Evolutionary conservation across 371 early-diverging fungal genomes (phyloP), one percentile per base, ranked within the genome.

Genomic region (Rhizomucor pusillus): DNA sequence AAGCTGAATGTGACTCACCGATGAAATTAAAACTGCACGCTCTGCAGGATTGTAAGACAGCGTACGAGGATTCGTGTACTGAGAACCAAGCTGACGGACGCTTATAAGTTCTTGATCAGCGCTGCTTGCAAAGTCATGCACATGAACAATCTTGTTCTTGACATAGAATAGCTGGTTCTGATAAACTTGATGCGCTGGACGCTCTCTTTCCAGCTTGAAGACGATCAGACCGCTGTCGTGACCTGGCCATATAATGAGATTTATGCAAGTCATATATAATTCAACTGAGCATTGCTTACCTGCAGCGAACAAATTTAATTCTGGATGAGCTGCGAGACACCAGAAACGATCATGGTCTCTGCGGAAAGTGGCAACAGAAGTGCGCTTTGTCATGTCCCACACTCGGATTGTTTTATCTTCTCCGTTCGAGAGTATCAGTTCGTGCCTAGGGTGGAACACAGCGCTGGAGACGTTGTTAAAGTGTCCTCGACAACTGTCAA

Each of bases 401-500:
- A 99, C 90, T 45, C 95, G 90, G 45, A 99, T 91, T 10, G 93
- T 87, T 63, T 97, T 97, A 70, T 99, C 99, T 67, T 99, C 99
- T 35, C 94, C 89, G 45, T 91, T 85, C 25, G 94, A 93, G 37
- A 99, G 64, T 54, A 99, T 90, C 20, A 97, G 77, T 47, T 96
- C 97, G 58, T 91, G 92, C 19, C 90, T 85, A 23, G 94, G 94
- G 66, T 95, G 96, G 84, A 99, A 95, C 35, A 95, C 64, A 5
- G 87, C 91, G 47, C 89, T 84, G 16, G 94, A 95, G 37, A 99
- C 95, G 60, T 97, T 98, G 84, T 94, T 96, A 74, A 93, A 98
- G 71, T 99, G 99, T 11, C 97, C 97, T 34, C 98, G 90, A 77
- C 94, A 94, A 18, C 98, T 92, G 64, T 98, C 99, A 13, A 96